Evolutionary conservation across 2,329 filamentous ascomycete species (phyloP).

Genomic region (Tolypocladium guangdongense): DNA sequence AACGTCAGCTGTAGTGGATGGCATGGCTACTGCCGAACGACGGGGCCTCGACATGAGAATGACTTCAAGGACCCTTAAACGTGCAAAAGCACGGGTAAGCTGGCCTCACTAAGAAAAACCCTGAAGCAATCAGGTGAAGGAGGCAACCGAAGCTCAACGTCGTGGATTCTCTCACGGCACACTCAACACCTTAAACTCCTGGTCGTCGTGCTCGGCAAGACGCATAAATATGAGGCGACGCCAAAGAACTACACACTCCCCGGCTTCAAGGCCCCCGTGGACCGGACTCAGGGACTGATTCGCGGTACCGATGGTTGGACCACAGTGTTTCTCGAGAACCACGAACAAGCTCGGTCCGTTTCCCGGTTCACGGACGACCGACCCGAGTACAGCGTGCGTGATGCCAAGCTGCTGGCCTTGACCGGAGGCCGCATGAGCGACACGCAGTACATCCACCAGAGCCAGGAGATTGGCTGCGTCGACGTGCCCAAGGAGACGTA

Average conservation of each 20-base stretch:
- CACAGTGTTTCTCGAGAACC: conserved; percentile 54
- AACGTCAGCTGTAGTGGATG: no score
- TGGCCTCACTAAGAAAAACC: no score
- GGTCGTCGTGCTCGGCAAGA: conserved; percentile 42
- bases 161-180: no score
- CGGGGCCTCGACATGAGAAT: no score
- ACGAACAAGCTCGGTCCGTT: conserved; percentile 50
- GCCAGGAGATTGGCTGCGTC: conserved; percentile 54
- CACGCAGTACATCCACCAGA: conserved; percentile 56
- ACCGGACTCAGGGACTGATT: conserved; percentile 40
- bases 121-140: no score
- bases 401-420: conserved; percentile 49
- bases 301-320: conserved; percentile 49
- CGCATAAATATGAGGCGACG: conserved; percentile 41
- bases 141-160: no score
- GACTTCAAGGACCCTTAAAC: no score
- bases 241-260: conserved; percentile 32
- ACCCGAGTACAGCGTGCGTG: conserved; percentile 32
- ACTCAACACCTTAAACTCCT: no score
- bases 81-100: no score
- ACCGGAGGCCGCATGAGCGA: conserved; percentile 42
- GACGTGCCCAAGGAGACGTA: conserved; percentile 48
- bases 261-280: conserved; percentile 35
- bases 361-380: conserved; percentile 41
- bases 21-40: no score